Evolutionary conservation across 495 filamentous ascomycete species (phyloP).

Genomic region (Immersiella caudata): DNA sequence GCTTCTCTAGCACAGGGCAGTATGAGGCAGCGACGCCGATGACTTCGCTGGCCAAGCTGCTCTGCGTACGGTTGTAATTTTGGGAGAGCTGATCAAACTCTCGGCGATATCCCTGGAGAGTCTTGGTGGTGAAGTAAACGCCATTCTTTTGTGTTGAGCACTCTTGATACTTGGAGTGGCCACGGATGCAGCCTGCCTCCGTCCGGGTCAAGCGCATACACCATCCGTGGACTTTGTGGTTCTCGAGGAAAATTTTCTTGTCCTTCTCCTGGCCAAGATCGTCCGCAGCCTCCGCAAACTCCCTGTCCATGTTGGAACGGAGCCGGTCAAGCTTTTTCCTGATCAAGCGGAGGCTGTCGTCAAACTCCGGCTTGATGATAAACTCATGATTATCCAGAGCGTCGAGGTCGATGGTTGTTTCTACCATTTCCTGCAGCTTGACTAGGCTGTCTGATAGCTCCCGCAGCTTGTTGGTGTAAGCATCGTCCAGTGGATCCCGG

Average conservation of each 20-base stretch:
- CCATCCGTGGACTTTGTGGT: slow-evolving; percentile 94
- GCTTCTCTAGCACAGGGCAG: slow-evolving; percentile 86
- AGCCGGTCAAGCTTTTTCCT: slow-evolving; percentile 88
- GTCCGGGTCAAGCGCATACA: slow-evolving; percentile 92
- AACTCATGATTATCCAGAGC: slow-evolving; percentile 97
- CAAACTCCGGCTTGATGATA: slow-evolving; percentile 98
- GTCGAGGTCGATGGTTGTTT: slow-evolving; percentile 95
- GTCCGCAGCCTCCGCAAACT: slow-evolving; percentile 73
- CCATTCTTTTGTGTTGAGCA: slow-evolving; percentile 99
- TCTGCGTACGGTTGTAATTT: slow-evolving; percentile 95
- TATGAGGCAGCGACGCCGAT: slow-evolving; percentile 93
- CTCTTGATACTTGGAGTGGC: slow-evolving; percentile 87
- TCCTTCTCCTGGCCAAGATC: slow-evolving; percentile 93
- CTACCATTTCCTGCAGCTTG: slow-evolving; percentile 96
- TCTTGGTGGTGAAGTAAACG: slow-evolving; percentile 93
- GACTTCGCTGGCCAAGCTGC: slow-evolving; percentile 87
- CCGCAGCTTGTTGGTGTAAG: slow-evolving; percentile 82
- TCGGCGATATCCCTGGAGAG: slow-evolving; percentile 78
- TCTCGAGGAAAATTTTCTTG: slow-evolving; percentile 98
- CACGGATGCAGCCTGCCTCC: slow-evolving; percentile 90
- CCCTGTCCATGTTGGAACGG: slow-evolving; percentile 77
- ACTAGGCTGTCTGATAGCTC: slow-evolving; percentile 76
- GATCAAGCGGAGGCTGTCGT: slow-evolving; percentile 84
- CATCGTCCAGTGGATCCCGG: slow-evolving; percentile 80
- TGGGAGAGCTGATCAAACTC: slow-evolving; percentile 94